Evolutionary conservation across 176 grass and related monocot genomes (phyloP).

Genomic region (Triticum dicoccoides): DNA sequence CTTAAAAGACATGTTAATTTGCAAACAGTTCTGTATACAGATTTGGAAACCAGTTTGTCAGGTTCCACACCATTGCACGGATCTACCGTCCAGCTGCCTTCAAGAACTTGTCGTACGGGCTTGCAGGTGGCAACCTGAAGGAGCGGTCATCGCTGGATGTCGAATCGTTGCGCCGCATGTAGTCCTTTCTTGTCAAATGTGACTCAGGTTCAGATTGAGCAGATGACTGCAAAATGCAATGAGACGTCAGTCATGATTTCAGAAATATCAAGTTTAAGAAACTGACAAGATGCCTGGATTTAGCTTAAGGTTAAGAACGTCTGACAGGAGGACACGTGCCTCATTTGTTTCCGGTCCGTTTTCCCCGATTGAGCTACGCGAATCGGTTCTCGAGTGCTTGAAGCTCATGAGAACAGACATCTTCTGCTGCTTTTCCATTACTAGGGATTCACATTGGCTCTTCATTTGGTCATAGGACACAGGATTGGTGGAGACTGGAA

Average conservation of each 20-base stretch:
- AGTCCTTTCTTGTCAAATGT: constrained; percentile 41
- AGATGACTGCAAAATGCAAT: constrained; percentile 48
- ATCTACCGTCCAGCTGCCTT: constrained; percentile 86
- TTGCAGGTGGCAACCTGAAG: constrained; percentile 82
- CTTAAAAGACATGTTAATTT: neutral
- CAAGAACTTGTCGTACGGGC: constrained; percentile 94
- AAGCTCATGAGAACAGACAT: constrained; percentile 90
- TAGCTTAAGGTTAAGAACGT: neutral
- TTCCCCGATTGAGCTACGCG: constrained; percentile 29
- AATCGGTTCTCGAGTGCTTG: constrained; percentile 61
- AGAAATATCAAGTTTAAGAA: neutral
- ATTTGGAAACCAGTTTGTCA: neutral
- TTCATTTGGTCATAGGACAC: constrained; percentile 96
- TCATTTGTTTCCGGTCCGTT: constrained; percentile 40
- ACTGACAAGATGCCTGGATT: neutral
- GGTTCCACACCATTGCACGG: neutral
- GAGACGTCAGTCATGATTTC: constrained; percentile 7
- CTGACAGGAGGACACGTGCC: constrained; percentile 31
- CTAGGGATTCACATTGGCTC: constrained; percentile 89
- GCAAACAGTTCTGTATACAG: constrained; percentile 12
- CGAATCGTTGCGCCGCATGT: constrained; percentile 52
- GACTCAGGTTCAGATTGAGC: constrained; percentile 26
- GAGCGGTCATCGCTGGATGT: constrained; percentile 64
- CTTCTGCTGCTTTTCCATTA: constrained; percentile 89
- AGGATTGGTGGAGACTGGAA: constrained; percentile 49